Conservation (phyloP, 768 basidiomycete genomes). For the Asterophora parasitica region DNA sequence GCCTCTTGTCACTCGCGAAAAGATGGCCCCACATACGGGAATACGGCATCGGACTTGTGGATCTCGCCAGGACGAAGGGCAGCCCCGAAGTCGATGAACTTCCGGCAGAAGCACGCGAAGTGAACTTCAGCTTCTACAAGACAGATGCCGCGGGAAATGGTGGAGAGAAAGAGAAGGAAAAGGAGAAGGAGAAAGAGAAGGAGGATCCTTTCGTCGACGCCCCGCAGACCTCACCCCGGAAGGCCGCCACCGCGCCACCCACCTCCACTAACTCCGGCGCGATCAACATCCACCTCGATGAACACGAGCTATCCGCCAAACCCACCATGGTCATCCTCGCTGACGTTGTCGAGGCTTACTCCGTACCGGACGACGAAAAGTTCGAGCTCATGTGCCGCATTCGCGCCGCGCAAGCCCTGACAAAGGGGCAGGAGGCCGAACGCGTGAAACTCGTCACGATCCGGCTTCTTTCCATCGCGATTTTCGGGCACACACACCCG, state of each 20-base stretch:
- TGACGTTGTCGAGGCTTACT: conserved; percentile 61
- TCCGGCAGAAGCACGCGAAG: conserved; percentile 71
- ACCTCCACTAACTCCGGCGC: conserved; percentile 41
- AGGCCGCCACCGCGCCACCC: conserved; percentile 29
- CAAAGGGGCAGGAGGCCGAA: conserved; percentile 49
- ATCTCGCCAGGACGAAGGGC: conserved; percentile 59
- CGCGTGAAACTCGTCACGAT: conserved; percentile 78
- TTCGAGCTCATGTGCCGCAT: conserved; percentile 88
- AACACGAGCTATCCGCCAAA: conserved; percentile 54
- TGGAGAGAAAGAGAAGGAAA: conserved; percentile 36
- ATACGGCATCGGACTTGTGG: conserved; percentile 69
- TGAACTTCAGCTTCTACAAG: conserved; percentile 78
- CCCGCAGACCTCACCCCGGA: conserved; percentile 44
- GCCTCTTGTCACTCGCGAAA: conserved; percentile 78
- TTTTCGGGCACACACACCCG: conserved; percentile 82
- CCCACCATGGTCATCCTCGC: conserved; percentile 73
- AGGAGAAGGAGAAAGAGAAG: conserved; percentile 42
- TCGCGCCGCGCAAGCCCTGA: conserved; percentile 69
- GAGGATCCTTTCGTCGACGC: conserved; percentile 40
- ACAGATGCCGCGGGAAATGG: conserved; percentile 35
- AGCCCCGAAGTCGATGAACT: conserved; percentile 52
- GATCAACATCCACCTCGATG: conserved; percentile 57
- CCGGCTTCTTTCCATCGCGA: conserved; percentile 82
- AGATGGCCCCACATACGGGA: conserved; percentile 83
- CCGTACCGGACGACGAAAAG: conserved; percentile 75